A percentile compares a stretch with the other conserved stretches of the same genome.
These are phyloP conservation scores for Mycena alexandri DNA, from an alignment of 768 basidiomycete genomes.

Conservation along the genomic window DNA sequence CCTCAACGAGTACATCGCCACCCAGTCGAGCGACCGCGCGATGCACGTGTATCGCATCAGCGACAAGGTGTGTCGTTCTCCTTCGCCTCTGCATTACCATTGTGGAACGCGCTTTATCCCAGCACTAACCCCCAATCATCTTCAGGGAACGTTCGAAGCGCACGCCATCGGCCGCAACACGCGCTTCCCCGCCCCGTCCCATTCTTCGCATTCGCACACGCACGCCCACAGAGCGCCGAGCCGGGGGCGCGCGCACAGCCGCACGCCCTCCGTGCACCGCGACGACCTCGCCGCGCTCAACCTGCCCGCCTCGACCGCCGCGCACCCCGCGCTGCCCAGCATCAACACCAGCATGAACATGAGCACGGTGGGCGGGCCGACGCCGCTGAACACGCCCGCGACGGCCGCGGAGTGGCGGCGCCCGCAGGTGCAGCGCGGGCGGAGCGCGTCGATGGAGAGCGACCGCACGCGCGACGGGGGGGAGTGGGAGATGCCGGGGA, in stretches of 20 bases:
- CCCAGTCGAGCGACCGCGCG: conserved; percentile 95
- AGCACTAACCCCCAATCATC: not conserved
- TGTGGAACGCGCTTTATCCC: not conserved
- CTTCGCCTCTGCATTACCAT: too few relatives aligned
- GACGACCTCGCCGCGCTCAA: conserved; percentile 69
- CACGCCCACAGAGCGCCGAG: conserved; percentile 63
- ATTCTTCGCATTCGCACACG: conserved; percentile 35
- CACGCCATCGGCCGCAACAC: conserved; percentile 93
- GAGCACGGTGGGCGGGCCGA: not conserved
- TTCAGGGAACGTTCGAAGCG: conserved; percentile 86
- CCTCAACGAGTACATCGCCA: conserved; percentile 95
- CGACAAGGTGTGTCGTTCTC: conserved; percentile 49
- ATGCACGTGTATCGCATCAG: conserved; percentile 94
- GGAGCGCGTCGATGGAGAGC: conserved; percentile 11
- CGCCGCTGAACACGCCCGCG: conserved; percentile 12
- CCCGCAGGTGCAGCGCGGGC: too few relatives aligned
- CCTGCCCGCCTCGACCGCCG: too few relatives aligned
- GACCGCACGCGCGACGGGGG: not conserved
- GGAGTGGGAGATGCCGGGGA: not conserved
- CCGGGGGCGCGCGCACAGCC: conserved; percentile 63
- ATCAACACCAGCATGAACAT: too few relatives aligned
- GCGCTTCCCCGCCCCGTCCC: conserved; percentile 63
- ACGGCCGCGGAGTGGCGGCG: too few relatives aligned
- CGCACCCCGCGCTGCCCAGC: conserved; percentile 12
- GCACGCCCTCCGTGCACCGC: conserved; percentile 20